Evolutionary conservation across 1,139 yeast species (phyloP), one percentile per base, ranked within the genome.

Genomic region (Yamadazyma buinensis): DNA sequence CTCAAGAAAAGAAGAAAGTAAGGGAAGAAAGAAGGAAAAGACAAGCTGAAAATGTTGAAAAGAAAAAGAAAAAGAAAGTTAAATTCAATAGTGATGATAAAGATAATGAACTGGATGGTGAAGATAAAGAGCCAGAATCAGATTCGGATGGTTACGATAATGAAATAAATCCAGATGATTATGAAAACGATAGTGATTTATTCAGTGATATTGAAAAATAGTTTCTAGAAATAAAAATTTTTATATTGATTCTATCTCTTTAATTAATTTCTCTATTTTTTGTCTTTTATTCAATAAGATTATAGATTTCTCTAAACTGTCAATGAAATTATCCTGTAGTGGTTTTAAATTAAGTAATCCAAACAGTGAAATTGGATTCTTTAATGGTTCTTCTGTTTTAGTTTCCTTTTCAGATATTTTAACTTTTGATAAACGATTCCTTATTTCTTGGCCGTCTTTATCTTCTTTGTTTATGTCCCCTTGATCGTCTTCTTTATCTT

Each of bases 31-130:
- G 97, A 64, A 76, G 85, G 57, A 76, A 78, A 48, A 80, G 75
- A 49, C 97, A 90, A 61, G 80, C 79, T 49, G 88, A 74, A 34
- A 86, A 88, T 51, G 84, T 90, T 36, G 74, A 80, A 31, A 78
- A 75, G 43, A 90, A 90, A 72, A 77, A 78, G 44, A 88, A 80
- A 29, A 80, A 72, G 51, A 77, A 63, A 38, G 75, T 64, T 9
- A 61, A 45, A n/a, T 60, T 51, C 26, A 17, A 17, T 18, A 9
- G 10, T 56, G 48, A 7, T 7, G 15, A 20, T n/a, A 23, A 23
- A n/a, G 32, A 28, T 9, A 35, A 28, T 13, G 57, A 40, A 10
- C 58, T 48, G 5, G 33, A 22, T n/a, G 63, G 72, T 52, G 68
- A 62, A 37, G 74, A 64, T 9, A 40, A 30, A n/a, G 46, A 34